Base-by-base conservation (phyloP, 805 yeast species). In the Metschnikowia picachoensis region DNA sequence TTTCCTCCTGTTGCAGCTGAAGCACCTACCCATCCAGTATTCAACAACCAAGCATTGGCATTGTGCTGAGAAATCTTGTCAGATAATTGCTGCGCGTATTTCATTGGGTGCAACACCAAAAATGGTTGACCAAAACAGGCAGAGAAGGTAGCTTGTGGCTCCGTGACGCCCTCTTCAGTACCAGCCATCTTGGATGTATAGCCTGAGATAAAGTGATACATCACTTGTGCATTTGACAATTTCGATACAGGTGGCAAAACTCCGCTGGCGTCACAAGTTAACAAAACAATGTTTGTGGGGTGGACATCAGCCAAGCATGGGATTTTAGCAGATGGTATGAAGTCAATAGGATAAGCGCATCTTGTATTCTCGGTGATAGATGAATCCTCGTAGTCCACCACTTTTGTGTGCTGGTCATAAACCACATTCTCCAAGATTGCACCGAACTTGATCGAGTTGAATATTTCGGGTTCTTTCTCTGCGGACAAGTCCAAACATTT, bases 161-260 rank as follows among this genome's bases (percentile, higher is more conserved):
- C 97, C 52, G 97, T 91, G 56, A 92, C 88, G 72, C 99, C 99
- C 69, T 88, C 95, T 74, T 92, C 99, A 44, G 99, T 92, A 69
- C 98, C 98, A 52, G 99, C 97, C 96, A 92, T 92, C 82, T 94
- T 92, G 46, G 98, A 92, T 52, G 99, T 92, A 80, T 92, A 92
- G 62, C 99, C 99, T 54, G 96, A 86, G 60, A 92, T 92, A 75
- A 92, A 92, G 75, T 92, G 98, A 80, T 94, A 92, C 98, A 94
- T 92, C 56, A 92, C 98, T 75, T 92, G 98, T 60, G 92, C 87
- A 65, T 89, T 89, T 35, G 95, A 79, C 67, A 92, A 80, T 72
- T 85, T 88, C 53, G 97, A 90, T 54, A 92, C 95, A 53, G 98
- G 98, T 45, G 99, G 99, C 60, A 92, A 78, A 34, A 92, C 97